phyloP scores from a whole-genome alignment of 2,329 filamentous ascomycete genomes.

The Trichoderma gracile region DNA sequence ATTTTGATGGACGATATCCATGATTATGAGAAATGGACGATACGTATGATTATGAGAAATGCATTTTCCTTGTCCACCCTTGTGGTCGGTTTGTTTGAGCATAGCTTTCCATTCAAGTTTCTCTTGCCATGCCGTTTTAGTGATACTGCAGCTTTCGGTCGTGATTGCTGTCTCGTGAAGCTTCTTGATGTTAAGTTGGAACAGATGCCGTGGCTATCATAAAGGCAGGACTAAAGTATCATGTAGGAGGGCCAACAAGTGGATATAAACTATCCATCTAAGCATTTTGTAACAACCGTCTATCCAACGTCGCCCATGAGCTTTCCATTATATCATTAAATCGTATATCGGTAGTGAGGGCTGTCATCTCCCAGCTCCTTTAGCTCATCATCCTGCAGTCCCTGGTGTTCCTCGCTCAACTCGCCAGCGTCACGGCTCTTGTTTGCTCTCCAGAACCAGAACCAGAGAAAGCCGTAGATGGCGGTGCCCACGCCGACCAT shows the following conservation, averaged over 20 bases:
- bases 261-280: too few relatives aligned
- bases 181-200: too few relatives aligned
- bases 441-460: constrained; percentile 53
- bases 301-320: not conserved
- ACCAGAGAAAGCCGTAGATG: constrained; percentile 57
- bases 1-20: not conserved
- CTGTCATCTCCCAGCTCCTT: constrained; percentile 56
- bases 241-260: too few relatives aligned
- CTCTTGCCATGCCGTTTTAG: not conserved
- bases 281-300: too few relatives aligned
- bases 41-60: not conserved
- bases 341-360: constrained; percentile 51
- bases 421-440: constrained; percentile 43
- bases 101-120: not conserved
- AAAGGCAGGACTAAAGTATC: too few relatives aligned
- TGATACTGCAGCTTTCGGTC: too few relatives aligned
- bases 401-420: constrained; percentile 43
- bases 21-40: not conserved
- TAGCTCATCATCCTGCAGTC: constrained; percentile 49
- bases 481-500: constrained; percentile 57
- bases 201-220: too few relatives aligned
- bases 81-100: not conserved
- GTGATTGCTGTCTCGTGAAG: too few relatives aligned
- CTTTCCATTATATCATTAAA: constrained; percentile 28
- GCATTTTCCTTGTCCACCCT: not conserved